Evolutionary conservation across 306 rosid species (phyloP).

Genomic region (Cucurbita pepo): DNA sequence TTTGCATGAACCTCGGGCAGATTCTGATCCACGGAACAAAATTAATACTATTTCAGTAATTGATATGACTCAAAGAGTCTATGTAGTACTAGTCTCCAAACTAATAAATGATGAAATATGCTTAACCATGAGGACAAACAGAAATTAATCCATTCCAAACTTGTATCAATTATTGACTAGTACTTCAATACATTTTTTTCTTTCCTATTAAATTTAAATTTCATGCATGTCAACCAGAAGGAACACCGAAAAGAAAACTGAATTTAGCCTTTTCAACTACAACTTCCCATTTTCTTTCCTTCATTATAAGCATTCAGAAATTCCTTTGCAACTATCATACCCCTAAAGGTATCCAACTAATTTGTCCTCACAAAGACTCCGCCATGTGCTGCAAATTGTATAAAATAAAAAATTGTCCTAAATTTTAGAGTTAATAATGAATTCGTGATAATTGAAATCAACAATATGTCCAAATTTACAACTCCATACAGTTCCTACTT

Average conservation of each 20-base stretch:
- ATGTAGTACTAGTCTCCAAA: background rate
- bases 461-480: background rate
- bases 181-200: background rate
- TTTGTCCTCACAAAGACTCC: background rate
- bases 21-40: conserved; percentile 41
- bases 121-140: background rate
- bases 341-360: background rate
- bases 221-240: background rate
- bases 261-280: background rate
- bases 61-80: background rate
- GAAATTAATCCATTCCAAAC: background rate
- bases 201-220: background rate
- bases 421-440: background rate
- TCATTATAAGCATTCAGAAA: background rate
- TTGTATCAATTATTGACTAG: background rate
- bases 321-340: background rate
- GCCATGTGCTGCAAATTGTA: background rate
- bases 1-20: conserved; percentile 91
- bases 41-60: conserved; percentile 13
- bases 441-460: background rate
- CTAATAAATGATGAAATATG: background rate
- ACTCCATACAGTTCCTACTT: background rate
- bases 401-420: background rate
- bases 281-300: background rate
- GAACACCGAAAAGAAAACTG: background rate